phyloP scores from a whole-genome alignment of 2,329 filamentous ascomycete species.

The Juglanconis sp. region DNA sequence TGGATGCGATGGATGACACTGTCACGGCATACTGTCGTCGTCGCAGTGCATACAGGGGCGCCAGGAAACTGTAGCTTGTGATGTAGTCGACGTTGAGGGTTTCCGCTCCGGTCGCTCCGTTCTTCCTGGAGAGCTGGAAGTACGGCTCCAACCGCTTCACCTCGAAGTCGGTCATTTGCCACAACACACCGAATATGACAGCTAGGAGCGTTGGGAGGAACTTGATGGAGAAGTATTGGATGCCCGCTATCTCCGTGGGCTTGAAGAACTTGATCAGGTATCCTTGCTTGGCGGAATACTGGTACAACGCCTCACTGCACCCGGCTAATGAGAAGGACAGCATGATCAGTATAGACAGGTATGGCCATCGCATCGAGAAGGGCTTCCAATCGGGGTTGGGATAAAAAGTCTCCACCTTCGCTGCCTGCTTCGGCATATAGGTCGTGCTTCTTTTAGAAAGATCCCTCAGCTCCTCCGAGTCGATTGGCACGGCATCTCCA shows the following conservation, averaged over 20 bases:
- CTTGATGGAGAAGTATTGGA: conserved; percentile 59
- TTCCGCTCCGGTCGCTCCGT: conserved; percentile 59
- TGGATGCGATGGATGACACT: conserved; percentile 60
- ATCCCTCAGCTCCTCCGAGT: background rate
- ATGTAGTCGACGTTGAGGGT: conserved; percentile 74
- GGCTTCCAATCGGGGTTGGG: conserved; percentile 66
- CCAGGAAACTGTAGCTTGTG: conserved; percentile 63
- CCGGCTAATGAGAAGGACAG: conserved; percentile 52
- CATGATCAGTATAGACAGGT: conserved; percentile 50
- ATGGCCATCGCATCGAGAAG: conserved; percentile 61
- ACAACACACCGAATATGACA: conserved; percentile 61
- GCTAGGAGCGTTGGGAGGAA: conserved; percentile 61
- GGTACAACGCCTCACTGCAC: conserved; percentile 54
- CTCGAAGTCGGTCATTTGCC: conserved; percentile 65
- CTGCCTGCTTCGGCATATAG: conserved; percentile 30
- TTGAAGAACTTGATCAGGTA: conserved; percentile 45
- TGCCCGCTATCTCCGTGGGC: conserved; percentile 47
- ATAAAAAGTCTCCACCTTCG: conserved; percentile 52
- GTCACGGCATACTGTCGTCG: conserved; percentile 67
- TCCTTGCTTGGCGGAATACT: conserved; percentile 38
- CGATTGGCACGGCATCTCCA: conserved; percentile 33
- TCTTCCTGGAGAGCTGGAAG: conserved; percentile 60
- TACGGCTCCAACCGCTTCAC: conserved; percentile 65
- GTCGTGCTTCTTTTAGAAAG: conserved; percentile 34
- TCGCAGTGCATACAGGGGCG: conserved; percentile 60